Evolutionary conservation across 2,329 filamentous ascomycete species (phyloP).

Genomic region (Xylariaceae sp.): DNA sequence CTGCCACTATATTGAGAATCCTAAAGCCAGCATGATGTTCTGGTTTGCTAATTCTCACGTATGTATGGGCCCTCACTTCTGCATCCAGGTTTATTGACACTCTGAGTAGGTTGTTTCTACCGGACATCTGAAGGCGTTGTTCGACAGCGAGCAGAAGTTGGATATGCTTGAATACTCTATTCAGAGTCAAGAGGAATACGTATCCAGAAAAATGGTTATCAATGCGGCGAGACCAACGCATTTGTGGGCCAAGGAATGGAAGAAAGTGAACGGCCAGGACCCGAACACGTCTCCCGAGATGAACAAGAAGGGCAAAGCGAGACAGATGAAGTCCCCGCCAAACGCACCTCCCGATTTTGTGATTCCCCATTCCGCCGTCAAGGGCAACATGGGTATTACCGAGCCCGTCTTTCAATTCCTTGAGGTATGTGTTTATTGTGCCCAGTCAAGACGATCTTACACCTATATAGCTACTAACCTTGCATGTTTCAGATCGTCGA

Average conservation of each 20-base stretch:
- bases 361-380: slow-evolving; percentile 55
- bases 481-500: slow-evolving; percentile 49
- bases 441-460: not conserved
- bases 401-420: slow-evolving; percentile 59
- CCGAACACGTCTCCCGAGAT: slow-evolving; percentile 58
- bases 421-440: slow-evolving; percentile 44
- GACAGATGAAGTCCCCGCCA: slow-evolving; percentile 54
- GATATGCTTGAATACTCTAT: slow-evolving; percentile 81
- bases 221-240: slow-evolving; percentile 57
- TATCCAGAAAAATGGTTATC: slow-evolving; percentile 63
- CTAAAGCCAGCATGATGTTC: slow-evolving; percentile 75
- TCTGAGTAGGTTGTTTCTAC: slow-evolving; percentile 61
- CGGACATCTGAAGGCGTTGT: slow-evolving; percentile 73
- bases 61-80: slow-evolving; percentile 33
- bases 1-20: slow-evolving; percentile 69
- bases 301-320: slow-evolving; percentile 60
- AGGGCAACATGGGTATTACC: slow-evolving; percentile 53
- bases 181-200: slow-evolving; percentile 71
- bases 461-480: not conserved
- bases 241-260: slow-evolving; percentile 62
- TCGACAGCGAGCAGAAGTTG: slow-evolving; percentile 73
- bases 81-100: slow-evolving; percentile 1
- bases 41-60: slow-evolving; percentile 84
- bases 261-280: slow-evolving; percentile 52
- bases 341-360: slow-evolving; percentile 55